Conservation (phyloP, 1,139 yeast species). For the Suhomyces bokatorum region DNA sequence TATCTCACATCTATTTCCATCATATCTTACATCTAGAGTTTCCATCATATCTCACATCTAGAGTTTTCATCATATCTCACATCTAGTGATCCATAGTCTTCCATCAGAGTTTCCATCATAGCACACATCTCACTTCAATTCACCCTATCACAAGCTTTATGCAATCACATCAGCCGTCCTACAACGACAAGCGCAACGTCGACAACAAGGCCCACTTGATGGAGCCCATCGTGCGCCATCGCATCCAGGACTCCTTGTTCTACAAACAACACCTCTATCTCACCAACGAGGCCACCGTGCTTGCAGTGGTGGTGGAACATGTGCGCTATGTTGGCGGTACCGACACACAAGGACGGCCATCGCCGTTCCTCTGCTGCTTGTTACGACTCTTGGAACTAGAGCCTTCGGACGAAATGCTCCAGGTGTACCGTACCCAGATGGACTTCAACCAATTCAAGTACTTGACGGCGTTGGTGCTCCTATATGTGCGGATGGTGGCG, state of each 20-base stretch:
- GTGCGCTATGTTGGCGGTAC: slow-evolving; percentile 50
- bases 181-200: slow-evolving; percentile 24
- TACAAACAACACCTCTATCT: slow-evolving; percentile 66
- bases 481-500: slow-evolving; percentile 56
- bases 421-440: slow-evolving; percentile 50
- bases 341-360: slow-evolving; percentile 51
- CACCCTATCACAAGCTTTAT: too few relatives aligned
- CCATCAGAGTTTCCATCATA: too few relatives aligned
- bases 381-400: slow-evolving; percentile 63
- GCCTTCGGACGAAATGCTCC: slow-evolving; percentile 55
- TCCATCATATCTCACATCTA: too few relatives aligned
- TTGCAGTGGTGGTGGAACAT: slow-evolving; percentile 35
- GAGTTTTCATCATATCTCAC: too few relatives aligned
- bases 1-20: too few relatives aligned
- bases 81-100: too few relatives aligned
- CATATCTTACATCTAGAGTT: too few relatives aligned
- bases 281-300: slow-evolving; percentile 54
- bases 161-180: slow-evolving; percentile 5
- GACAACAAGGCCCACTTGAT: slow-evolving; percentile 52
- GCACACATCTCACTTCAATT: too few relatives aligned
- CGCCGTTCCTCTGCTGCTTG: slow-evolving; percentile 64
- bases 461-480: slow-evolving; percentile 58
- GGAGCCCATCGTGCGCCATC: slow-evolving; percentile 68
- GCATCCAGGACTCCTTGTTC: slow-evolving; percentile 66
- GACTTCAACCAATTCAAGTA: slow-evolving; percentile 60